Evolutionary conservation across 768 basidiomycete genomes (phyloP).

Genomic region (Amanita rubescens): DNA sequence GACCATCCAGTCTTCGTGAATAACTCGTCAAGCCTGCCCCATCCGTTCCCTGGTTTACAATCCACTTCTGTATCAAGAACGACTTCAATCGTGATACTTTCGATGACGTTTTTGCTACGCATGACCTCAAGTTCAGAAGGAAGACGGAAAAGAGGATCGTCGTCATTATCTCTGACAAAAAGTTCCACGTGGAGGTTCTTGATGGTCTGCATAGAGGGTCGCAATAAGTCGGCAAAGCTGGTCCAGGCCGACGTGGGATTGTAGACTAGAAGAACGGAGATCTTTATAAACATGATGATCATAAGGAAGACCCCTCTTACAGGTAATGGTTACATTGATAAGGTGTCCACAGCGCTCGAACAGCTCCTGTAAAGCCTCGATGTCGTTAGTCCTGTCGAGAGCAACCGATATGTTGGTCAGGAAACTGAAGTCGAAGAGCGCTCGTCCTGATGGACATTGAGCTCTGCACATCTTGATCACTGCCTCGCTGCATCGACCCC

Average conservation of each 20-base stretch:
- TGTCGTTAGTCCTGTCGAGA: background rate
- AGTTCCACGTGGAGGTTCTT: too few relatives aligned
- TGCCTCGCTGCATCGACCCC: background rate
- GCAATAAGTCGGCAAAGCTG: too few relatives aligned
- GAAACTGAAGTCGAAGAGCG: background rate
- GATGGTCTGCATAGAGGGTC: too few relatives aligned
- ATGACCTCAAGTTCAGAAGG: too few relatives aligned
- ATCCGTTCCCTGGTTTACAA: background rate
- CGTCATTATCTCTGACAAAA: too few relatives aligned
- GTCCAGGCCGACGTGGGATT: background rate
- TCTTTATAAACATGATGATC: background rate
- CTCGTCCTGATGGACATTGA: background rate
- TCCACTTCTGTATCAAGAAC: background rate
- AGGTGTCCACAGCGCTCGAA: background rate
- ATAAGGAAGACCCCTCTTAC: background rate
- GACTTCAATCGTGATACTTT: background rate
- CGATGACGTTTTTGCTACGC: background rate
- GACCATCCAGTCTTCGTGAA: background rate
- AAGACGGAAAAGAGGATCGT: too few relatives aligned
- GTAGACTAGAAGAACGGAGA: background rate
- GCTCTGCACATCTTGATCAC: background rate
- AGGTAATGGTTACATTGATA: background rate
- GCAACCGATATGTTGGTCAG: background rate
- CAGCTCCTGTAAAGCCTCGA: background rate
- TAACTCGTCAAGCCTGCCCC: background rate